A percentile compares a stretch with the other conserved stretches of the same genome.
Conservation (phyloP, 257 asterid genomes). For the Capsicum rhomboideum region DNA sequence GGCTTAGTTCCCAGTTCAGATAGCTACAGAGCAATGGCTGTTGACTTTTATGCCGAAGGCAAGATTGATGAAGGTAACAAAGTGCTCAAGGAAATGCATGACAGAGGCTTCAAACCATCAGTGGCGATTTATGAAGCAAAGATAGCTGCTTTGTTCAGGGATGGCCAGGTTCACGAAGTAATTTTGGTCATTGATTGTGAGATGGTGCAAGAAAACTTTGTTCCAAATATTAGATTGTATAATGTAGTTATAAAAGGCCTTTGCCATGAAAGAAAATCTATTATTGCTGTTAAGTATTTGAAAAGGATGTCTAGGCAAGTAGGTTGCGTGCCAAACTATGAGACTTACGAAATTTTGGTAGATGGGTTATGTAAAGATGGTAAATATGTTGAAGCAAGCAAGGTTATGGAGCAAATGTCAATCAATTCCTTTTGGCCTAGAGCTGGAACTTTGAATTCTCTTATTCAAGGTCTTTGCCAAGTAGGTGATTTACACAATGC, state of each 20-base stretch:
- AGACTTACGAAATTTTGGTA: conserved; percentile 46
- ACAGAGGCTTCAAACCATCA: conserved; percentile 47
- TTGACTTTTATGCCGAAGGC: conserved; percentile 64
- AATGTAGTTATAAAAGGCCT: conserved; percentile 64
- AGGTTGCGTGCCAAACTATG: conserved; percentile 56
- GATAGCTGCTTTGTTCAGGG: conserved; percentile 38
- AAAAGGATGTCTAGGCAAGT: conserved; percentile 47
- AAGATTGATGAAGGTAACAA: conserved; percentile 54
- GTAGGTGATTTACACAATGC: conserved; percentile 52
- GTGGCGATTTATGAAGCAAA: conserved; percentile 56
- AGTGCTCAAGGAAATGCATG: conserved; percentile 52
- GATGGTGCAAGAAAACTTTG: conserved; percentile 44
- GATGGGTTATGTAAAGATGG: conserved; percentile 66
- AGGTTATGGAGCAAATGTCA: conserved; percentile 59
- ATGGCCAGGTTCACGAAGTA: conserved; percentile 48
- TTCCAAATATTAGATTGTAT: conserved; percentile 50
- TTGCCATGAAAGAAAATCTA: conserved; percentile 30
- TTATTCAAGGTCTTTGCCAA: conserved; percentile 59
- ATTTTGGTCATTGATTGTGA: conserved; percentile 51
- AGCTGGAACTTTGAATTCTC: conserved; percentile 32
- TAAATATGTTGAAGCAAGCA: conserved; percentile 59
- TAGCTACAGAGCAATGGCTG: conserved; percentile 53
- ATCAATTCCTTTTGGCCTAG: conserved; percentile 46
- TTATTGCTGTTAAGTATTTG: conserved; percentile 39
- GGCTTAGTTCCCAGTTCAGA: conserved; percentile 63